These are phyloP conservation scores for Iris macrosiphon DNA, from an alignment of 106 monocot species.

Conservation along the genomic window DNA sequence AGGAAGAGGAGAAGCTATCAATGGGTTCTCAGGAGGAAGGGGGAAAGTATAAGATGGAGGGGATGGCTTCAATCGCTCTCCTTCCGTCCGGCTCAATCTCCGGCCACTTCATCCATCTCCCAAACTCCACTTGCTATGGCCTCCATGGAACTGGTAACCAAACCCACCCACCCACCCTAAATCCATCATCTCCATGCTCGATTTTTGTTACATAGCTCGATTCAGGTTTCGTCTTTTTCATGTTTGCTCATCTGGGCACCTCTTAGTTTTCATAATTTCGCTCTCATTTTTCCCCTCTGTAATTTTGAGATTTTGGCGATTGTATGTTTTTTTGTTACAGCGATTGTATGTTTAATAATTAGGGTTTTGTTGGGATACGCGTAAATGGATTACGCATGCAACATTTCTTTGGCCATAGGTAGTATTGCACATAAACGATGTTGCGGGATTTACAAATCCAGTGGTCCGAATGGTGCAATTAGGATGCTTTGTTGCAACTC, in stretches of 20 bases:
- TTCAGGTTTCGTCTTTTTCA: not conserved
- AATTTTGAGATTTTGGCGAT: not conserved
- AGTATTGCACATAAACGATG: too few relatives aligned
- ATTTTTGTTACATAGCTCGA: too few relatives aligned
- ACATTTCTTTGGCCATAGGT: too few relatives aligned
- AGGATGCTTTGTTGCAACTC: too few relatives aligned
- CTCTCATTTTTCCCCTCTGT: not conserved
- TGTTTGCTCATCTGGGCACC: slow-evolving; percentile 11
- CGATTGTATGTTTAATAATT: too few relatives aligned
- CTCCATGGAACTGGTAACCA: slow-evolving; percentile 87
- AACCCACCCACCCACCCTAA: too few relatives aligned
- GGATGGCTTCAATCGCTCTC: slow-evolving; percentile 71
- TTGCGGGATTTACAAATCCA: too few relatives aligned
- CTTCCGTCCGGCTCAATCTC: slow-evolving; percentile 68
- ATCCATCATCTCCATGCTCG: too few relatives aligned
- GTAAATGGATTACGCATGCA: too few relatives aligned
- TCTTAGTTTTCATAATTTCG: not conserved
- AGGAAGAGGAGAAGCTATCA: slow-evolving; percentile 10
- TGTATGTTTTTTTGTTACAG: slow-evolving; percentile 1
- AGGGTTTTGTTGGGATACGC: too few relatives aligned
- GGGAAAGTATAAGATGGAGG: slow-evolving; percentile 41
- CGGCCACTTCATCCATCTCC: slow-evolving; percentile 72
- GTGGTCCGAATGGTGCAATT: too few relatives aligned
- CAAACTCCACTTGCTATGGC: slow-evolving; percentile 76
- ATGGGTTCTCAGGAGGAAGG: slow-evolving; percentile 4